Evolutionary conservation across 257 asterid species (phyloP), one percentile per base, ranked within the genome.

Genomic region (Eucommia ulmoides): DNA sequence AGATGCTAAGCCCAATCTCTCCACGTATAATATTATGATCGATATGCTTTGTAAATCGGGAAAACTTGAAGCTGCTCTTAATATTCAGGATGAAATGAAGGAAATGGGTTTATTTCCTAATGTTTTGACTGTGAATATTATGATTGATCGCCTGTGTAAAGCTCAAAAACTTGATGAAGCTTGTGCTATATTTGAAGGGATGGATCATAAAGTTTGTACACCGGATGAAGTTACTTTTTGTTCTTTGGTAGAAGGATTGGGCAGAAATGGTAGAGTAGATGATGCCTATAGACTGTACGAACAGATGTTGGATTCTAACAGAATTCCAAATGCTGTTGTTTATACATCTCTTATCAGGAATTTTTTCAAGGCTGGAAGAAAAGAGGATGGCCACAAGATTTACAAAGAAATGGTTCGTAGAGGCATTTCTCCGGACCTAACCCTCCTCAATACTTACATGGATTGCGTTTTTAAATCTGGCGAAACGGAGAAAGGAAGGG

Each of bases 121-220:
- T 50, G 68, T 81, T 45, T 54, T 67, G 75, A 91, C 94, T 22
- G 67, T 82, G 50, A 91, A 91, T 64, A 85, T 91, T 49, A 85
- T 86, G 96, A 64, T 91, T 22, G 98, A 91, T 59, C 85, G 96
- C 22, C 56, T 91, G 48, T 85, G 98, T 68, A 91, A 91, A 74
- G 91, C 91, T 45, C 73, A 79, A 59, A 87, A 83, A 56, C 82
- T 83, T 20, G 92, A 85, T 14, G 88, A 76, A 25, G 98, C 98
- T 15, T 71, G 80, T 55, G 60, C 78, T 3, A 71, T 91, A 47
- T 89, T 91, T 49, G 56, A 73, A 20, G 74, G 71, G 45, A 66
- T 91, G 88, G 94, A 89, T 70, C 81, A 55, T 49, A 77, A 77
- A 59, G 60, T 72, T 63, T 80, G 87, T 52, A 50, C 63, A 18